phyloP scores from a whole-genome alignment of 2,329 filamentous ascomycete species.

The Colletotrichum nymphaeae region DNA sequence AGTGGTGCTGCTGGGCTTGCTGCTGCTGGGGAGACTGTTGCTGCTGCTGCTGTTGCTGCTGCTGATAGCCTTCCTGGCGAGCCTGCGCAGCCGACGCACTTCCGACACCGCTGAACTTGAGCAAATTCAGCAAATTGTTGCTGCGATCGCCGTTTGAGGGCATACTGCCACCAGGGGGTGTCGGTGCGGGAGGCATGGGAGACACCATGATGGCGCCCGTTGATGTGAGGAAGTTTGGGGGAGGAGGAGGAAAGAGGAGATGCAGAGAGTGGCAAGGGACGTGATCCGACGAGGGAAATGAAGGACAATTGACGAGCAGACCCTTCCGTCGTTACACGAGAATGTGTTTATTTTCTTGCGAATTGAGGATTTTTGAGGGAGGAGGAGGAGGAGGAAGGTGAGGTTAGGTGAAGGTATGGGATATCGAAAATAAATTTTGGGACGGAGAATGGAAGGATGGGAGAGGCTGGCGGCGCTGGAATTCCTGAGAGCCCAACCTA shows the following conservation, averaged over 20 bases:
- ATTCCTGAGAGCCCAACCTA: constrained; percentile 33
- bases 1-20: constrained; percentile 26
- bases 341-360: neutral
- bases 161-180: constrained; percentile 53
- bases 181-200: constrained; percentile 62
- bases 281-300: constrained; percentile 31
- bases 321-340: constrained; percentile 33
- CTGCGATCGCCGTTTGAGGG: constrained; percentile 59
- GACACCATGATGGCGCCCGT: constrained; percentile 45
- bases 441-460: constrained; percentile 30
- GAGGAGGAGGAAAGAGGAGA: constrained; percentile 11
- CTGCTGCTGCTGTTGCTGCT: constrained; percentile 46
- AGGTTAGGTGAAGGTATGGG: neutral
- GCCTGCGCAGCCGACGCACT: constrained; percentile 33
- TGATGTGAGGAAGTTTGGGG: neutral
- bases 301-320: constrained; percentile 28
- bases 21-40: constrained; percentile 34
- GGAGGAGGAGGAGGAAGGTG: neutral
- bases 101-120: constrained; percentile 67
- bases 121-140: constrained; percentile 67
- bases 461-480: constrained; percentile 29
- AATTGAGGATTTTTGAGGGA: neutral
- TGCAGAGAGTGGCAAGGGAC: constrained; percentile 4
- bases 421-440: constrained; percentile 33
- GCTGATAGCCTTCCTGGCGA: constrained; percentile 40